These are phyloP conservation scores for Leccinum sublutescens DNA, from an alignment of 768 basidiomycete genomes.

Conservation along the genomic window DNA sequence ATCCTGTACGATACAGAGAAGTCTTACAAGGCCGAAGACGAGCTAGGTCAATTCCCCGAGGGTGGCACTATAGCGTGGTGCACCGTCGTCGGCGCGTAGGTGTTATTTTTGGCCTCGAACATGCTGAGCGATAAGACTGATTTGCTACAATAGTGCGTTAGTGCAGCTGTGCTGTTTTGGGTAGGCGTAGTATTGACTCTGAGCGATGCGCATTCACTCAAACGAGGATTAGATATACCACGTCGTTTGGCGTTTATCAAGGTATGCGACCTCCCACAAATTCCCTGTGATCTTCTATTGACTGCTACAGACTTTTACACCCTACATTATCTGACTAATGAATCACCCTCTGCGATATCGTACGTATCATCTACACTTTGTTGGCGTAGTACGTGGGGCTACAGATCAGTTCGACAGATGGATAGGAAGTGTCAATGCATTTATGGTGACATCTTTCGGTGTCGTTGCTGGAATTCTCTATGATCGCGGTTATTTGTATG, in stretches of 20 bases:
- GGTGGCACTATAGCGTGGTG: conserved; percentile 29
- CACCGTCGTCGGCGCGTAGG: conserved; percentile 24
- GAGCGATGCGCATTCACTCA: background rate
- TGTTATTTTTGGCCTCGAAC: background rate
- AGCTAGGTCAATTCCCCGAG: conserved; percentile 23
- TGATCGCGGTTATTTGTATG: conserved; percentile 53
- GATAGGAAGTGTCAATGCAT: conserved; percentile 49
- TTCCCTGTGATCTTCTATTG: background rate
- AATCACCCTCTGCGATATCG: conserved; percentile 38
- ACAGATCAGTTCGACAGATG: conserved; percentile 24
- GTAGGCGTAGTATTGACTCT: conserved; percentile 7
- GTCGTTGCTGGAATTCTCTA: conserved; percentile 44
- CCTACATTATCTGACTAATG: conserved; percentile 33
- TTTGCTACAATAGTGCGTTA: conserved; percentile 23
- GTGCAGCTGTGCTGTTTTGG: conserved; percentile 35
- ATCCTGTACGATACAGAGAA: conserved; percentile 1
- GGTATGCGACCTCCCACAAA: conserved; percentile 13
- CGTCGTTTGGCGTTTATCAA: conserved; percentile 44
- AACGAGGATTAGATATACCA: conserved; percentile 27
- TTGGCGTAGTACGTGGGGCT: background rate
- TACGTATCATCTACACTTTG: conserved; percentile 17
- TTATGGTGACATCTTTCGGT: conserved; percentile 38
- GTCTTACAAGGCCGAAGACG: background rate
- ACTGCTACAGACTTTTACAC: conserved; percentile 37
- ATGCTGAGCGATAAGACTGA: background rate